Percentiles rank a stretch among this genome's conserved stretches.
Evolutionary conservation across 305 asterid genomes (phyloP).

Genomic region (Fraxinus sp.): DNA sequence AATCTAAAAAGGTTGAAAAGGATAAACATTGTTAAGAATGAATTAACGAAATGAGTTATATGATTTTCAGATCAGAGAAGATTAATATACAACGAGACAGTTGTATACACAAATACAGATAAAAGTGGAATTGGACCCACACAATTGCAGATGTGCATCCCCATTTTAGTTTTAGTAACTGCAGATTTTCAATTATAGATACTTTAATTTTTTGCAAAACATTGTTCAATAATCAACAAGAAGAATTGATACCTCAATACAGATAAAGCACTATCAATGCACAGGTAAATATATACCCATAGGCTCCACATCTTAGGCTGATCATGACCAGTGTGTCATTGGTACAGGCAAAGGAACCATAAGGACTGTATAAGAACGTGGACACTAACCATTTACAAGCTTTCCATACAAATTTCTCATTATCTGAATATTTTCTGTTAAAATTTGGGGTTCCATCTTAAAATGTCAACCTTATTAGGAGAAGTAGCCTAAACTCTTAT

Average conservation of each 20-base stretch:
- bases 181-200: background rate
- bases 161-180: constrained; percentile 1
- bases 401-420: background rate
- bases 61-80: background rate
- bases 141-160: background rate
- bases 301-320: background rate
- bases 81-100: background rate
- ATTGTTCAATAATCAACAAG: background rate
- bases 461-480: no score
- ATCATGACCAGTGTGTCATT: background rate
- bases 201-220: background rate
- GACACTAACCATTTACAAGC: background rate
- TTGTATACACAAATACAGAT: background rate
- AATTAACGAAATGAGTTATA: background rate
- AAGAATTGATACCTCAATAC: background rate
- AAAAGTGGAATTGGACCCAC: background rate
- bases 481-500: no score
- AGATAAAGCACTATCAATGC: background rate
- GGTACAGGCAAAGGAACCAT: constrained; percentile 1
- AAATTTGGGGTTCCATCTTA: no score
- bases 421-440: background rate
- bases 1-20: constrained; percentile 38
- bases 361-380: background rate
- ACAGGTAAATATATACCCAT: background rate
- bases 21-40: constrained; percentile 14